These are phyloP conservation scores for Pisolithus orientalis DNA, from an alignment of 768 basidiomycete species.

Conservation along the genomic window DNA sequence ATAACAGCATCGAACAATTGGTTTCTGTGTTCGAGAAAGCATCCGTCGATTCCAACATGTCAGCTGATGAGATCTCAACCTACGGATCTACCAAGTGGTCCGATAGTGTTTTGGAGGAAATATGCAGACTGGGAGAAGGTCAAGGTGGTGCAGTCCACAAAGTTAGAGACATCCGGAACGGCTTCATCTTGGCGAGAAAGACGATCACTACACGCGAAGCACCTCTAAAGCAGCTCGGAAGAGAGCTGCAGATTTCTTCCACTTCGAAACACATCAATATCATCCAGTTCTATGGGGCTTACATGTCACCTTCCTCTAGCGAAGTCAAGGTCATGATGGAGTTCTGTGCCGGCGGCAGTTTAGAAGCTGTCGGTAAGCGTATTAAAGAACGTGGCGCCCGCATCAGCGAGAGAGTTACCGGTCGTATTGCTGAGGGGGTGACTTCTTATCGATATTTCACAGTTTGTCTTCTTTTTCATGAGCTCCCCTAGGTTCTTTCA, in stretches of 20 bases:
- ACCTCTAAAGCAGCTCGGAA: constrained; percentile 85
- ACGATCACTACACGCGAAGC: constrained; percentile 88
- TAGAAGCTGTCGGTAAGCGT: constrained; percentile 84
- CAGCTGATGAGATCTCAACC: constrained; percentile 31
- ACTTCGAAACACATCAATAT: constrained; percentile 83
- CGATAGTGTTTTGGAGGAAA: constrained; percentile 69
- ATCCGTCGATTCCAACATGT: constrained; percentile 26
- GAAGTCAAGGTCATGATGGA: constrained; percentile 98
- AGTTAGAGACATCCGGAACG: constrained; percentile 78
- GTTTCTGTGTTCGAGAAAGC: constrained; percentile 26
- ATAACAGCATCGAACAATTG: constrained; percentile 33
- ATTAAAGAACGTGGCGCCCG: constrained; percentile 73
- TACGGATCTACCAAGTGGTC: constrained; percentile 40
- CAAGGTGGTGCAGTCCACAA: constrained; percentile 96
- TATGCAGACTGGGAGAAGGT: constrained; percentile 83
- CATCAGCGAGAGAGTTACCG: constrained; percentile 84
- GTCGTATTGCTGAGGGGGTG: constrained; percentile 90
- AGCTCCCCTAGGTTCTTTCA: constrained; percentile 57
- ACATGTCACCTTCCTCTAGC: constrained; percentile 77
- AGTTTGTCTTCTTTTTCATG: constrained; percentile 5
- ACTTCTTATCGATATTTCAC: constrained; percentile 21
- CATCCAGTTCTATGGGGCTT: constrained; percentile 88
- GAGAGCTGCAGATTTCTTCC: constrained; percentile 88
- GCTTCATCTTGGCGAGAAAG: constrained; percentile 86
- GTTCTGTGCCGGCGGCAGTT: constrained; percentile 76